A percentile compares a stretch with the other conserved stretches of the same genome.
Evolutionary conservation across 208 protist species (phyloP).

Genomic region (Leishmania aethiopica): DNA sequence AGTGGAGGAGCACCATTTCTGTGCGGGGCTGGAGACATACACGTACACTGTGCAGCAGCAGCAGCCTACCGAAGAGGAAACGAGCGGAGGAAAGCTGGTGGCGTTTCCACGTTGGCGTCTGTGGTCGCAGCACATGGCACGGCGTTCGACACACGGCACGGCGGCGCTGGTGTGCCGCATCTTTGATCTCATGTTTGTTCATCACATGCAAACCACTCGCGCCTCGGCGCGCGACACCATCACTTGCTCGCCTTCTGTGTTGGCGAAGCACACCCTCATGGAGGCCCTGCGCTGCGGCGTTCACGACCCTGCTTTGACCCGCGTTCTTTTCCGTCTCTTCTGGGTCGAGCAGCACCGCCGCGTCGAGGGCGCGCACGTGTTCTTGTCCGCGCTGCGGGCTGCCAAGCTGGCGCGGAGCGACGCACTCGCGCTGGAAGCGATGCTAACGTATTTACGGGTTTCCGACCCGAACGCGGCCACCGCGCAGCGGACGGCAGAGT

Average conservation of each 20-base stretch:
- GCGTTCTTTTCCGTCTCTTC: constrained; percentile 51
- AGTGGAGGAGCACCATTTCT: constrained; percentile 9
- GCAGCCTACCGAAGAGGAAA: not conserved
- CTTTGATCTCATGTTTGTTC: constrained; percentile 22
- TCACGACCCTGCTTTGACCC: constrained; percentile 32
- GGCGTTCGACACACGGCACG: not conserved
- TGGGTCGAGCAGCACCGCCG: constrained; percentile 52
- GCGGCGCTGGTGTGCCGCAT: constrained; percentile 26
- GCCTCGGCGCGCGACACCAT: not conserved
- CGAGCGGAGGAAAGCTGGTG: not conserved
- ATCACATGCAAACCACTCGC: not conserved
- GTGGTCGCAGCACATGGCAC: constrained; percentile 4
- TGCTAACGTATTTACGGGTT: constrained; percentile 57
- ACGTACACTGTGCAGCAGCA: constrained; percentile 16
- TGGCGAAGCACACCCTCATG: constrained; percentile 59
- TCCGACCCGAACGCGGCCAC: not conserved
- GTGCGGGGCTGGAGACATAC: constrained; percentile 6
- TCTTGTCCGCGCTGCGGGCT: constrained; percentile 66
- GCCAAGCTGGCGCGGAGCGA: constrained; percentile 39
- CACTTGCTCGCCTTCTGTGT: constrained; percentile 10
- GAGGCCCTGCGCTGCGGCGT: constrained; percentile 60
- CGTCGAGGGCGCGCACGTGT: constrained; percentile 63
- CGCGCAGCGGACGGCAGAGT: constrained; percentile 6
- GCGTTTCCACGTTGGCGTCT: constrained; percentile 3
- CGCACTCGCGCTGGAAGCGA: constrained; percentile 41